A percentile compares a stretch with the other conserved stretches of the same genome.
Evolutionary conservation across 495 filamentous ascomycete species (phyloP).

Genomic region (Margaritispora aquatica): DNA sequence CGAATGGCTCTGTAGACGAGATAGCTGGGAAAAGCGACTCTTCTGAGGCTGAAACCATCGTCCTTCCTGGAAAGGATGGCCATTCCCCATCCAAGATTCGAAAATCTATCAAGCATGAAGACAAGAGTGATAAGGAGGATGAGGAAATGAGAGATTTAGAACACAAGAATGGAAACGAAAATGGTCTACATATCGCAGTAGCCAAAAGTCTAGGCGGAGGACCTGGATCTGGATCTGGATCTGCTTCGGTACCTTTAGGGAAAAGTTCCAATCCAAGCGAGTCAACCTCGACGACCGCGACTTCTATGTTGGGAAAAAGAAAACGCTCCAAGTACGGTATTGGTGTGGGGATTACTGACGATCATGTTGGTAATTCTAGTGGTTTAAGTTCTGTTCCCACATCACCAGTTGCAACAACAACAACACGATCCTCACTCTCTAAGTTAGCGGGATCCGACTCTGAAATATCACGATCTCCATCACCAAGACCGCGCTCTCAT

Average conservation of each 20-base stretch:
- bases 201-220: no score
- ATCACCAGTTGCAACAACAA: conserved; percentile 33
- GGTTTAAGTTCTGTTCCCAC: conserved; percentile 49
- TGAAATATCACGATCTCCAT: conserved; percentile 27
- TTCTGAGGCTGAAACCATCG: conserved; percentile 78
- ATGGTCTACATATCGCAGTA: conserved; percentile 21
- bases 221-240: no score
- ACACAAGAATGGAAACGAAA: conserved; percentile 16
- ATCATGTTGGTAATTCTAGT: conserved; percentile 34
- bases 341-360: no score
- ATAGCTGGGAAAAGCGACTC: conserved; percentile 48
- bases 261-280: conserved; percentile 6
- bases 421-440: conserved; percentile 28
- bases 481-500: conserved; percentile 12
- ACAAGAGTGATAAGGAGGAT: conserved; percentile 46
- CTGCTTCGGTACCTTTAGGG: no score
- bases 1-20: conserved; percentile 24
- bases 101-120: conserved; percentile 66
- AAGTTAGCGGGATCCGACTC: conserved; percentile 30
- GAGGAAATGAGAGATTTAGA: conserved; percentile 26
- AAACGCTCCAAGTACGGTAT: conserved; percentile 35
- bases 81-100: conserved; percentile 61
- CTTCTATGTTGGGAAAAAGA: conserved; percentile 36
- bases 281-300: conserved; percentile 17
- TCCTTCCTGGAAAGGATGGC: conserved; percentile 66